Base-by-base conservation (phyloP, 2,329 filamentous ascomycete genomes). In the Fusarium luffae region DNA sequence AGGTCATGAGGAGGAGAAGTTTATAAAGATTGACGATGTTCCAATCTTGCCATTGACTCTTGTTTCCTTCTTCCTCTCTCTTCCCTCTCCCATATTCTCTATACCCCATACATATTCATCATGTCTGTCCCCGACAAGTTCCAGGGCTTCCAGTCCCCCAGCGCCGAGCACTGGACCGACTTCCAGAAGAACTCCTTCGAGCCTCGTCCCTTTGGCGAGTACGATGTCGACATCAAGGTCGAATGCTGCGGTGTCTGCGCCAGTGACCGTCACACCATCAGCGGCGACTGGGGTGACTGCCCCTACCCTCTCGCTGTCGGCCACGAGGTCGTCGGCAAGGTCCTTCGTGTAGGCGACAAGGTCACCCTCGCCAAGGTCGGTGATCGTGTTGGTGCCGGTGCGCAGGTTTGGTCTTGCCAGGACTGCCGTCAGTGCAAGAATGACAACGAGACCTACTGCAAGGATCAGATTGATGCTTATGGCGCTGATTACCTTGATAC, bases 221-320 rank as follows among this genome's bases (percentile, higher is more conserved):
- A 93, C 80, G 93, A 97, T 77, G 89, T 97, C 74, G 93, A 97
- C 78, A 88, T 97, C 81, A 92, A 94, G 84, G 91, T 97, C 75
- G 90, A 94, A 71, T 90, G 88, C 77, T 95, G 92, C 76, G 92
- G 93, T 76, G 85, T 93, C 55, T 93, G 91, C 78, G 88, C 90
- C 72, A 91, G 88, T 71, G 91, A 93, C 76, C 83, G 92, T 49
- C 91, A 92, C 81, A 92, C 89, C 63, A 86, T 93, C 77, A 88
- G 80, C 75, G 89, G 89, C 67, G 89, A 90, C 66, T 92, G 90
- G 90, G 89, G 88, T 62, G 83, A 81, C 37, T 87, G 89, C 69
- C 82, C 85, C 42, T 89, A 87, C 56, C 89, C 89, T 47, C 83
- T 91, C 46, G 88, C 88, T 63, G 90, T 92, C 74, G 90, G 90